Base-by-base conservation (phyloP, 176 grass and related monocot species). In the Tillandsia leiboldiana region DNA sequence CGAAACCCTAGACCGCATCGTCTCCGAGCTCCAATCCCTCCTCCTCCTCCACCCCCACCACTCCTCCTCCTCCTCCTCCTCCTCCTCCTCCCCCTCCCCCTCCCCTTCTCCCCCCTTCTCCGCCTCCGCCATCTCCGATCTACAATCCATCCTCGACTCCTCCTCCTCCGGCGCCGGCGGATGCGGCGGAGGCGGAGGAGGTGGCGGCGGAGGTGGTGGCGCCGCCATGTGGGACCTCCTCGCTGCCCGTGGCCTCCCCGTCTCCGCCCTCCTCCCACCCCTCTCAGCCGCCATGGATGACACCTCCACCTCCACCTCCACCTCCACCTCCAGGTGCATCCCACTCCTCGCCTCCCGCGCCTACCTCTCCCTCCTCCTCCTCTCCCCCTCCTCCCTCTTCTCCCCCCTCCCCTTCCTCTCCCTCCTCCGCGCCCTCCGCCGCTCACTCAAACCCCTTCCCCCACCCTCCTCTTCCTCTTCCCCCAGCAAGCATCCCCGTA, bases 361-460 rank as follows among this genome's bases (percentile, higher is more conserved):
- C 14, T 59, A 65, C 13, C 80, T 73, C 8, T 66, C 77, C 70
- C 86, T 81, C 74, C 88, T 89, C 80, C 66, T 74, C 64, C 81
- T 81, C 80, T 78, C 79, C 18, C 80, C 85, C 50, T 58, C 76
- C 28, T 73, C 83, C 54, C 72, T 61, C 3, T 81, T 80, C 70
- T 79, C 86, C 12, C 77, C 84, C 48, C 75, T 89, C 10, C 73
- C 84, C 14, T 90, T 92, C 75, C 81, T 96, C 67, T 89, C 88
- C 70, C 70, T 96, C 49, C 88, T 96, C 66, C 78, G 73, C 11
- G 80, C 86, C 52, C 70, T 96, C 26, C 86, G 88, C 76, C 85
- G 83, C 70, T 79, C 88, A 20, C 49, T 84, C 3, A 51, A 77
- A 65, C 53, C 52, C 49, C 13, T 66, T 26, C 28, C 51, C 6